Evolutionary conservation across 2,329 filamentous ascomycete species (phyloP).

Genomic region (Colletotrichum agaves): DNA sequence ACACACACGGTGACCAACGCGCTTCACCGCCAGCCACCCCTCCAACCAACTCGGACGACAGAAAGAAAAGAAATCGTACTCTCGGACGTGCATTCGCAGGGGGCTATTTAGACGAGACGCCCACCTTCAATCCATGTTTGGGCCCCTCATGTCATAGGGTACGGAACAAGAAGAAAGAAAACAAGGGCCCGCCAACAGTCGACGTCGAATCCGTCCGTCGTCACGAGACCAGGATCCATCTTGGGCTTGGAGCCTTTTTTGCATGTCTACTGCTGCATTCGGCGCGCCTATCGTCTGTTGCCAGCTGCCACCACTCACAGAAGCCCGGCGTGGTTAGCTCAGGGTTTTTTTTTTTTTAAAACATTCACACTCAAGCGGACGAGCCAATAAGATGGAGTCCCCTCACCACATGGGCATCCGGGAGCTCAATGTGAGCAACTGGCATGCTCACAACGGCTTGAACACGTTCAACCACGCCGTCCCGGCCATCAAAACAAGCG

Average conservation of each 20-base stretch:
- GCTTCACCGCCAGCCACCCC: constrained; percentile 15
- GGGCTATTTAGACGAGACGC: constrained; percentile 24
- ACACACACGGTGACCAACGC: not conserved
- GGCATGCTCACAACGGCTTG: constrained; percentile 57
- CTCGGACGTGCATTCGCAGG: not conserved
- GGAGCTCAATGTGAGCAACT: constrained; percentile 62
- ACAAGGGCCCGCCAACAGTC: not conserved
- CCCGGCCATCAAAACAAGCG: constrained; percentile 68
- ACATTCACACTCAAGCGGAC: not conserved
- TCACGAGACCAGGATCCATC: constrained; percentile 34
- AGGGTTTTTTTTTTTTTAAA: not conserved
- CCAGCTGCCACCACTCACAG: constrained; percentile 34
- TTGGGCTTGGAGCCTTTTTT: constrained; percentile 2
- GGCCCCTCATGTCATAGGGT: constrained; percentile 11
- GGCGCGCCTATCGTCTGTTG: constrained; percentile 31
- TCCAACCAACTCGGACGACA: not conserved
- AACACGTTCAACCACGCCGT: constrained; percentile 65
- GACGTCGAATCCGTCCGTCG: not conserved
- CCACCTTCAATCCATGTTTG: constrained; percentile 22
- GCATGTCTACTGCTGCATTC: not conserved
- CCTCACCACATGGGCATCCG: constrained; percentile 53
- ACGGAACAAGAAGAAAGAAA: not conserved
- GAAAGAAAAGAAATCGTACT: not conserved
- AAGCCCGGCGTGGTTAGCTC: not conserved
- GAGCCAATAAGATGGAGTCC: constrained; percentile 48